Evolutionary conservation across 2,329 filamentous ascomycete species (phyloP).

Genomic region (Cryphonectria parasitica): DNA sequence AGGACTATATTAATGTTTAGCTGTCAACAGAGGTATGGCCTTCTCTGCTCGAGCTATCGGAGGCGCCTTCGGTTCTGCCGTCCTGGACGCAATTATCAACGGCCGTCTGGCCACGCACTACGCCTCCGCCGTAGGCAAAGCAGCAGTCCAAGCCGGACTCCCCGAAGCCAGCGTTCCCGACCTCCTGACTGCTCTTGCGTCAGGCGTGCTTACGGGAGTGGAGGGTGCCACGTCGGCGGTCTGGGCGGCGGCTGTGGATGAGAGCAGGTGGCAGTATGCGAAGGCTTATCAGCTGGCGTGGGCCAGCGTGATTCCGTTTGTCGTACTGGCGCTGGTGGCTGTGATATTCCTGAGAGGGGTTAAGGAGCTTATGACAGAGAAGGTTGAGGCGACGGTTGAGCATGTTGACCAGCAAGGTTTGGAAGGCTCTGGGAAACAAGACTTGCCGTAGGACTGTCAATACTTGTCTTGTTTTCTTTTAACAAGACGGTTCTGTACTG

Average conservation of each 20-base stretch:
- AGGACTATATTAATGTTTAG: neutral
- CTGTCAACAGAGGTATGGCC: constrained; percentile 44
- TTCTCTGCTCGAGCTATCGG: constrained; percentile 58
- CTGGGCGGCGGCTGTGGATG: constrained; percentile 42
- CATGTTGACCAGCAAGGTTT: constrained; percentile 29
- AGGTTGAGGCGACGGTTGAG: constrained; percentile 57
- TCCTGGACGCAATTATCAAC: constrained; percentile 56
- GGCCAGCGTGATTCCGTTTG: constrained; percentile 55
- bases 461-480: neutral
- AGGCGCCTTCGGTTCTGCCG: constrained; percentile 56
- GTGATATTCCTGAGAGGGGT: constrained; percentile 51
- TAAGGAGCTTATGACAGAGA: constrained; percentile 56
- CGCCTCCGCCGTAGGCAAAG: constrained; percentile 43
- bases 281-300: constrained; percentile 54
- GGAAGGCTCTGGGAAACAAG: neutral
- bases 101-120: constrained; percentile 48
- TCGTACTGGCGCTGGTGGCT: constrained; percentile 50
- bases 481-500: neutral
- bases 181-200: constrained; percentile 44
- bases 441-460: neutral
- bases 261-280: constrained; percentile 50
- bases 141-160: constrained; percentile 49
- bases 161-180: constrained; percentile 42
- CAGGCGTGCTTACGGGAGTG: constrained; percentile 39
- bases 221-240: constrained; percentile 44